phyloP scores from a whole-genome alignment of 2,329 filamentous ascomycete genomes.

The Aphanocladium album region DNA sequence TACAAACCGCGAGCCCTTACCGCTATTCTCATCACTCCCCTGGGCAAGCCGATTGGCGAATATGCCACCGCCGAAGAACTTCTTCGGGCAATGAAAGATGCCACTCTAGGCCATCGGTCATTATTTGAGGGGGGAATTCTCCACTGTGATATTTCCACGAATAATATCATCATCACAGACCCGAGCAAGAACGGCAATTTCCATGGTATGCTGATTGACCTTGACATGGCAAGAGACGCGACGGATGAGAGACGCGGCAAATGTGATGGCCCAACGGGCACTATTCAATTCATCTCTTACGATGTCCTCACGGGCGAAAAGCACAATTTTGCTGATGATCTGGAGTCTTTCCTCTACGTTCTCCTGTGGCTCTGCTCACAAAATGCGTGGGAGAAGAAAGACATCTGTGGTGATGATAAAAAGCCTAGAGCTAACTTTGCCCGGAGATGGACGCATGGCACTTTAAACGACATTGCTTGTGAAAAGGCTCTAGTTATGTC shows the following conservation, averaged over 20 bases:
- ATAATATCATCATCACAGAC: constrained; percentile 33
- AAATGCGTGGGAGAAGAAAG: too few species aligned
- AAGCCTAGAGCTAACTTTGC: too few species aligned
- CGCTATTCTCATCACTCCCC: too few species aligned
- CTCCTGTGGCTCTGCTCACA: constrained; percentile 12
- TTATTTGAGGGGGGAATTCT: constrained; percentile 30
- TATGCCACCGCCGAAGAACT: too few species aligned
- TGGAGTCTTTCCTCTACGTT: constrained; percentile 12
- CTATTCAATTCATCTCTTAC: constrained; percentile 30
- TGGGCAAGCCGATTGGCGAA: too few species aligned
- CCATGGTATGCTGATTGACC: constrained; percentile 30
- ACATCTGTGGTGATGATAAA: too few species aligned
- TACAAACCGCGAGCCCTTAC: too few species aligned
- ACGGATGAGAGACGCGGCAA: constrained; percentile 20
- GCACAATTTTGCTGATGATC: constrained; percentile 19
- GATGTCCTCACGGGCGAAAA: constrained; percentile 25
- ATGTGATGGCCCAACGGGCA: constrained; percentile 24
- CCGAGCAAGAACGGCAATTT: constrained; percentile 14
- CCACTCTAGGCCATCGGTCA: constrained; percentile 30
- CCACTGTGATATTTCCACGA: constrained; percentile 31
- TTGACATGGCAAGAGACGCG: constrained; percentile 27
- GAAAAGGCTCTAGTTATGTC: too few species aligned
- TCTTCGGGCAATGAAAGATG: too few species aligned
- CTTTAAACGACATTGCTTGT: too few species aligned
- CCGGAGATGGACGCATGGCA: too few species aligned